Evolutionary conservation across 2,329 filamentous ascomycete species (phyloP).

Genomic region (Talaromyces marneffei): DNA sequence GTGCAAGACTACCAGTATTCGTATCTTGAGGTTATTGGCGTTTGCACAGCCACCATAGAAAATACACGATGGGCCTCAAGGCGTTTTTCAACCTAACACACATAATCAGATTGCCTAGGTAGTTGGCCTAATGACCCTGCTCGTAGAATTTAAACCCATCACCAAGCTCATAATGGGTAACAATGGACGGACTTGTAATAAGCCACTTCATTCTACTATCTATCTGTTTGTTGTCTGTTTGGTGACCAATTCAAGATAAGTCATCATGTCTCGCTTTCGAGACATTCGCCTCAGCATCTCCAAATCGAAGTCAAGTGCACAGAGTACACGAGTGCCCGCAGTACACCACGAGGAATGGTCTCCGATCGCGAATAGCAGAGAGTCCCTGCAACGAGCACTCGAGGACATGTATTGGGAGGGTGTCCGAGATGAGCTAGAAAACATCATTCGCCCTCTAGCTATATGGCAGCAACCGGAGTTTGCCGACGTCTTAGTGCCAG

Average conservation of each 20-base stretch:
- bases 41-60: no score
- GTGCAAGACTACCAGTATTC: no score
- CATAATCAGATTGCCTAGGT: not conserved
- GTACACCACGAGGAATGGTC: constrained; percentile 8
- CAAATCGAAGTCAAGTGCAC: not conserved
- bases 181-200: not conserved
- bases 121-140: not conserved
- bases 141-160: not conserved
- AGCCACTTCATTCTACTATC: not conserved
- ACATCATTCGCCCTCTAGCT: constrained; percentile 31
- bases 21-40: no score
- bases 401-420: constrained; percentile 36
- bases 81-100: not conserved
- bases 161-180: not conserved
- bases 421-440: constrained; percentile 30
- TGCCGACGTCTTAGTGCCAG: constrained; percentile 16
- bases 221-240: not conserved
- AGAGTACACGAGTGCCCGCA: not conserved
- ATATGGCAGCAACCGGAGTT: constrained; percentile 27
- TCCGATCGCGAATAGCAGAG: constrained; percentile 10
- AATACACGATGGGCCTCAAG: not conserved
- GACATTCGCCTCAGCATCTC: not conserved
- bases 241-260: not conserved
- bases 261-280: not conserved
- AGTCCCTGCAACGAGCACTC: constrained; percentile 22